Base-by-base conservation (phyloP, 371 early-diverging fungal genomes). In the Haplosporangium sp. region DNA sequence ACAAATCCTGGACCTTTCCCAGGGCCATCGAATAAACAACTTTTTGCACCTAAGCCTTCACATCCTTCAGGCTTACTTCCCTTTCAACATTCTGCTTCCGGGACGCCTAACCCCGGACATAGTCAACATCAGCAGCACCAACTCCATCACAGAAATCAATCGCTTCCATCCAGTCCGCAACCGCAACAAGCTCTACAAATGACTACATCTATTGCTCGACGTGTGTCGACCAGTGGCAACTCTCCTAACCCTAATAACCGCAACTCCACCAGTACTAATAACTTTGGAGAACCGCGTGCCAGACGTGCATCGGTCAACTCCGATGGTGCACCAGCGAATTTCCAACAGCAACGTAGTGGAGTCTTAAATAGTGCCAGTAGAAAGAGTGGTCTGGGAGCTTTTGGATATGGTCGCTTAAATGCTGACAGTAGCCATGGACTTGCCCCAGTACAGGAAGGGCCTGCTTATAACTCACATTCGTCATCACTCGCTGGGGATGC, bases 391-490 rank as follows among this genome's bases (percentile, higher is more conserved):
- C 27, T 69, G 11, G 66, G 75, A 42, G 65, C 65, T 34, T 81
- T 71, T 74, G 75, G 81, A 1, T 69, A 72, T 65, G 66, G 69
- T 15, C 68, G 77, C 7, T 37, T 63, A 20, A 48, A 52, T 13
- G 45, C 10, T 45, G 52, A 60, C 13, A 57, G 65, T 7, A 60
- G 37, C 11, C 70, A 70, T 34, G 67, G 75, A n/a, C 66, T 81
- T 50, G 75, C 82, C 4, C 75, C 82, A 10, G 82, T 81, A 5
- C 82, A 75, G 2, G 82, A 81, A 19, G 75, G 79, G 19, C n/a
- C 61, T 19, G 15, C 47, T 2, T 0, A 55, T 55, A 55, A 55
- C 2, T 40, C 44, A 1, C 67, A 56, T 27, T 70, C 38, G 27
- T 75, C 82, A 6, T 72, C 72, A 15, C 9, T 72, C 20, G 44